Percentiles rank a stretch among this genome's conserved stretches.
phyloP scores from a whole-genome alignment of 352 stramenopile genomes.

The Chloridella minuta region DNA sequence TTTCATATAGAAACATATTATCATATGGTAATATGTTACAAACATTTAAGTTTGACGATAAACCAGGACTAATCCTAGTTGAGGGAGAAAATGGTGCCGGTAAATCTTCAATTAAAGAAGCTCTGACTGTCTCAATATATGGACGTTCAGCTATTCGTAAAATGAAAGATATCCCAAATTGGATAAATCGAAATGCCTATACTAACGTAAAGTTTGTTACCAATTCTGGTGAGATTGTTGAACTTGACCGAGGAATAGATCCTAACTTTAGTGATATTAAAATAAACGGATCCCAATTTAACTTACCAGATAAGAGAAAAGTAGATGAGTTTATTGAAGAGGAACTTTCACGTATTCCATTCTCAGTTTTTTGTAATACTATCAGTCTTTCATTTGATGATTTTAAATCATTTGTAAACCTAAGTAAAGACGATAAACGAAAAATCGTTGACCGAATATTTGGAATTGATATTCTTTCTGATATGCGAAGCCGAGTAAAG shows the following conservation, averaged over 20 bases:
- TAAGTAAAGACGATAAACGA: neutral
- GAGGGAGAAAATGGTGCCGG: neutral
- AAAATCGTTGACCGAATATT: neutral
- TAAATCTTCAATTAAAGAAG: neutral
- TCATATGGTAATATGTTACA: neutral
- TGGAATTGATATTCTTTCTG: neutral
- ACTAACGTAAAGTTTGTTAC: no score
- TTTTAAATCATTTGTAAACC: neutral
- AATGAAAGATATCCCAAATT: neutral
- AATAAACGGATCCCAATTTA: no score
- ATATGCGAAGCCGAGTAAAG: neutral
- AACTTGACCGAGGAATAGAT: no score
- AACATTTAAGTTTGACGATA: neutral
- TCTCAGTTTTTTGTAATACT: neutral
- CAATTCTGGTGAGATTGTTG: no score
- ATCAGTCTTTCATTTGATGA: neutral
- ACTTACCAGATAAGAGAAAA: no score
- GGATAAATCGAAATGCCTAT: no score
- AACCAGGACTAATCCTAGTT: neutral
- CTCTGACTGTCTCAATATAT: neutral
- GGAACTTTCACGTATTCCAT: neutral
- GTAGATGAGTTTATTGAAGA: neutral
- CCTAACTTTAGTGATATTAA: no score
- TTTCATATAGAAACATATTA: neutral
- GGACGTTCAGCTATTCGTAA: neutral